These are phyloP conservation scores for Athelia sp. DNA, from an alignment of 1,284 basidiomycete genomes.

Conservation along the genomic window DNA sequence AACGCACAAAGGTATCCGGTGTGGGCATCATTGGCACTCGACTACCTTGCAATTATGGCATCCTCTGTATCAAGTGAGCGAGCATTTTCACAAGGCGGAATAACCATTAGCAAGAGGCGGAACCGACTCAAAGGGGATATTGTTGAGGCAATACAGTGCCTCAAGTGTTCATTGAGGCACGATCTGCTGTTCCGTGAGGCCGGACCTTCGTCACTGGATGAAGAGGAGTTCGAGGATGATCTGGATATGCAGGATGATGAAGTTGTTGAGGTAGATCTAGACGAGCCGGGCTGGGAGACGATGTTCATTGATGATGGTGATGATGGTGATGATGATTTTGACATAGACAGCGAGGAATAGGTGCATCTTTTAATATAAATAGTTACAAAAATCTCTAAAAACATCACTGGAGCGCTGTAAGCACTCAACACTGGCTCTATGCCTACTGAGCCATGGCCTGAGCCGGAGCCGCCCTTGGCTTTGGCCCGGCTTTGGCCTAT, in stretches of 20 bases:
- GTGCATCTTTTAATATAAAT: neutral
- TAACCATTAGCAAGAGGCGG: conserved; percentile 30
- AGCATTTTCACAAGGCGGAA: conserved; percentile 28
- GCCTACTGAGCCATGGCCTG: neutral
- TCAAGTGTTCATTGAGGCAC: conserved; percentile 24
- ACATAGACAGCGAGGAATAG: neutral
- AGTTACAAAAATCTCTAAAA: neutral
- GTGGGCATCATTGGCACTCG: conserved; percentile 28
- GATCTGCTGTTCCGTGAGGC: conserved; percentile 21
- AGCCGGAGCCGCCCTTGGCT: neutral
- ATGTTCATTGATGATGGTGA: too few relatives aligned
- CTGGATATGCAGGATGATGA: neutral
- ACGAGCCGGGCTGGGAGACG: too few relatives aligned
- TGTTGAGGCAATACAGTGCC: conserved; percentile 31
- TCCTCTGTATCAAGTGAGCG: conserved; percentile 31
- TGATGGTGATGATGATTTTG: neutral
- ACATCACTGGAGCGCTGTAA: neutral
- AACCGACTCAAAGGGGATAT: conserved; percentile 33
- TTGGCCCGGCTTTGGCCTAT: neutral
- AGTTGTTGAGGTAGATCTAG: too few relatives aligned
- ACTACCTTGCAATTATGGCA: conserved; percentile 34
- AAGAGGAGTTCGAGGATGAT: conserved; percentile 1
- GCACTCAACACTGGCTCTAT: neutral
- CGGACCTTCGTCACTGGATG: conserved; percentile 4
- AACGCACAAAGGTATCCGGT: conserved; percentile 20